phyloP scores from a whole-genome alignment of 805 yeast species.

The Kodamaea kaohsiungensis region DNA sequence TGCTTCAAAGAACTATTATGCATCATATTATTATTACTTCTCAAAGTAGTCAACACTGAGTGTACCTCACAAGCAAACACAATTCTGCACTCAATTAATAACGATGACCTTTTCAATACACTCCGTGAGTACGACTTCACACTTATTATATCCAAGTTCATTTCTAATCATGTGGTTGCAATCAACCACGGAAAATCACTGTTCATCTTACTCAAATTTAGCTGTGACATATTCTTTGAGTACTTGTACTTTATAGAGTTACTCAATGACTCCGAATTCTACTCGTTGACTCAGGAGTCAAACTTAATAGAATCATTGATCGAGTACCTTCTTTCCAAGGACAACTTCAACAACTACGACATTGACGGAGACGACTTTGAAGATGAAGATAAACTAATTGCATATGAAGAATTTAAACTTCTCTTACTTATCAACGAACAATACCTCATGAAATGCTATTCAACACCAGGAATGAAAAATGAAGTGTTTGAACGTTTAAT shows the following conservation, averaged over 20 bases:
- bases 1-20: conserved; percentile 36
- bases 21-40: conserved; percentile 32
- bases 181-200: conserved; percentile 22
- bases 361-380: conserved; percentile 39
- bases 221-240: conserved; percentile 43
- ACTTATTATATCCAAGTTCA: conserved; percentile 37
- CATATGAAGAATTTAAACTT: conserved; percentile 66
- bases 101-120: conserved; percentile 31
- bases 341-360: conserved; percentile 36
- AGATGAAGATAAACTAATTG: conserved; percentile 54
- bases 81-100: conserved; percentile 13
- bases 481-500: conserved; percentile 56
- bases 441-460: conserved; percentile 63
- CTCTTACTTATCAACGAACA: conserved; percentile 83
- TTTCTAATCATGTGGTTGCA: conserved; percentile 26
- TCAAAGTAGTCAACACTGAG: conserved; percentile 32
- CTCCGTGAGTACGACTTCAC: conserved; percentile 60
- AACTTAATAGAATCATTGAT: conserved; percentile 31
- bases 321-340: conserved; percentile 31
- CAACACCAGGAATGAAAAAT: conserved; percentile 37
- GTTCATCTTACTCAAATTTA: conserved; percentile 36
- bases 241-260: conserved; percentile 38
- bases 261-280: conserved; percentile 36
- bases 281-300: conserved; percentile 25
- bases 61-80: conserved; percentile 10